Percentiles rank a stretch among this genome's conserved stretches.
Conservation (phyloP, 2,329 filamentous ascomycete genomes). For the Teratosphaeria gauchensis region DNA sequence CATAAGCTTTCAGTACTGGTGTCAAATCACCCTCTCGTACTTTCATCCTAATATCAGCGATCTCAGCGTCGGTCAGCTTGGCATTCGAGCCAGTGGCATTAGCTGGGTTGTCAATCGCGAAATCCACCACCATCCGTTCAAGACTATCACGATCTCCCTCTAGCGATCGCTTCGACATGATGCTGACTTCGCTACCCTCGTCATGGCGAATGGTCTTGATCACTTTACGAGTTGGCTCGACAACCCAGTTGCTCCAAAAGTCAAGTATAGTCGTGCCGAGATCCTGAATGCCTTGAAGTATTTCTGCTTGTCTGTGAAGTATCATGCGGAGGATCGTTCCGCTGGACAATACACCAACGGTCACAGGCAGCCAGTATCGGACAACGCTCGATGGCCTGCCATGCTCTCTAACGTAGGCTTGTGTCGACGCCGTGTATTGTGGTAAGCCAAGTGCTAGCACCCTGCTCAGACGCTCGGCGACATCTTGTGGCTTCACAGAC, state of each 20-base stretch:
- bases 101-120: constrained; percentile 72
- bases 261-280: constrained; percentile 70
- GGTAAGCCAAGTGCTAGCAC: constrained; percentile 63
- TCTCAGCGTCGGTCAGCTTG: constrained; percentile 54
- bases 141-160: constrained; percentile 83
- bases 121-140: constrained; percentile 97
- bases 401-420: constrained; percentile 49
- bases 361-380: constrained; percentile 80
- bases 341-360: constrained; percentile 65
- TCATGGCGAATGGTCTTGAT: constrained; percentile 91
- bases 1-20: constrained; percentile 81
- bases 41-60: constrained; percentile 64
- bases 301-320: constrained; percentile 63
- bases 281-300: constrained; percentile 69
- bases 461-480: constrained; percentile 57
- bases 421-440: constrained; percentile 51
- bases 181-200: constrained; percentile 82
- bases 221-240: constrained; percentile 73
- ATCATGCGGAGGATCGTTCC: constrained; percentile 77
- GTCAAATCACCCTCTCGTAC: constrained; percentile 90
- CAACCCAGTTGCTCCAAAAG: constrained; percentile 95
- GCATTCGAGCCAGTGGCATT: constrained; percentile 38
- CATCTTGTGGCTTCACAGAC: constrained; percentile 38
- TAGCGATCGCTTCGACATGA: constrained; percentile 90
- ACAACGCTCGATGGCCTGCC: constrained; percentile 67